These are phyloP conservation scores for Corymbia calophylla DNA, from an alignment of 441 rosid species.

Conservation along the genomic window DNA sequence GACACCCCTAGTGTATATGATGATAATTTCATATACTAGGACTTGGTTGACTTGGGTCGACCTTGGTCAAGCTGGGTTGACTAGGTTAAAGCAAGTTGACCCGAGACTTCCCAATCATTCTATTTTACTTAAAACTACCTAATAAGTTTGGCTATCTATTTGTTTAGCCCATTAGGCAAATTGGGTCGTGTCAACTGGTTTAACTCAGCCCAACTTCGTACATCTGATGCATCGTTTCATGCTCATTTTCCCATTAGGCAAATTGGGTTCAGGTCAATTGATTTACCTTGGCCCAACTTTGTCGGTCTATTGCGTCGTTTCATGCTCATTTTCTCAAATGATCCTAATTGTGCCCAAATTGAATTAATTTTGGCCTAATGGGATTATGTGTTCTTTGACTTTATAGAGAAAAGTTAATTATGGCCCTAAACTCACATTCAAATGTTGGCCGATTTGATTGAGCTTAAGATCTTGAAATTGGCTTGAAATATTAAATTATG, in stretches of 20 bases:
- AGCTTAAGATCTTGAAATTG: neutral
- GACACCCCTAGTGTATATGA: too few species aligned
- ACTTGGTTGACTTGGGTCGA: too few species aligned
- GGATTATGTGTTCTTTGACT: too few species aligned
- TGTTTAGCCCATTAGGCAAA: neutral
- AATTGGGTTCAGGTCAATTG: neutral
- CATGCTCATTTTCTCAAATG: neutral
- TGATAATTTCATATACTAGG: too few species aligned
- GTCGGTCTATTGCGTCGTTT: neutral
- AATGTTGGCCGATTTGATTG: neutral
- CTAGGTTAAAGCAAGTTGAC: neutral
- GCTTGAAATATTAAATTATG: neutral
- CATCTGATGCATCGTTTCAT: neutral
- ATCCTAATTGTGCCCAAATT: too few species aligned
- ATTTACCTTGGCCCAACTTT: too few species aligned
- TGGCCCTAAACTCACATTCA: too few species aligned
- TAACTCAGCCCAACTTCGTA: rapidly evolving
- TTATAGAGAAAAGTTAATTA: too few species aligned
- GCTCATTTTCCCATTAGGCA: neutral
- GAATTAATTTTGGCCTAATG: too few species aligned
- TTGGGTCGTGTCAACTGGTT: neutral
- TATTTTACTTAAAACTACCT: neutral
- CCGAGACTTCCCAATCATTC: neutral
- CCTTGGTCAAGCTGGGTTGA: neutral
- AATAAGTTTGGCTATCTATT: neutral